Evolutionary conservation across 352 stramenopile genomes (phyloP), one percentile per base, ranked within the genome.

Genomic region (Phytopythium ostracodes): DNA sequence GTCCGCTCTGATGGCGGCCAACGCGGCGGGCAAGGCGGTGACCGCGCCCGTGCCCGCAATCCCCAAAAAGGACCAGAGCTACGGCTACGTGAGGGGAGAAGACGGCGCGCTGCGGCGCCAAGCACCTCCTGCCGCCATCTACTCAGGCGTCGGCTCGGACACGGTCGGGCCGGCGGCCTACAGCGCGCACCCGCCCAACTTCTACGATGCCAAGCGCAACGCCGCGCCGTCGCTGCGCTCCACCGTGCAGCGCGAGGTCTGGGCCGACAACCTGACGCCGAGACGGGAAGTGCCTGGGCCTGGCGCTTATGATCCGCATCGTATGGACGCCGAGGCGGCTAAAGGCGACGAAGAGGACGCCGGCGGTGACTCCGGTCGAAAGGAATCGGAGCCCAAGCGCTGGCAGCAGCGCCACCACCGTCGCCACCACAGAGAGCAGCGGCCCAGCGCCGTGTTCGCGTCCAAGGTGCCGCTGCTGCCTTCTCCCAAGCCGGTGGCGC

Each of bases 401-500:
- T 27, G 6, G 14, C 51, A 29, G n/a, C 53, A 5, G 22, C 35
- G 53, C 11, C 53, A 25, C 24, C 53, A 47, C 20, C 29, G 35
- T n/a, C 51, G 51, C 6, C 27, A 27, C 35, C 51, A 56, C 35
- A 43, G 18, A 14, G 31, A 46, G 31, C n/a, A 12, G 35, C 69
- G 72, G 35, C 77, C 73, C 36, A 90, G 77, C 49, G 84, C 84
- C 20, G 79, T 90, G 36, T 90, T 92, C 67, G 76, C 81, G 3
- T 90, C 81, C n/a, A 88, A 85, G 20, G 84, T 92, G 7, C 84
- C 84, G 6, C 84, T 91, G 56, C 71, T 92, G 4, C 74, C 67
- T 1, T 56, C 65, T 1, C 62, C 77, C 5, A 84, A 85, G 54
- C 70, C 73, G 14, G 68, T 70, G 11, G 66, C 70, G 18, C 70